Percentiles rank a stretch among this genome's conserved stretches.
These are phyloP conservation scores for Suhomyces guaymorum DNA, from an alignment of 1,139 yeast genomes.

Conservation along the genomic window DNA sequence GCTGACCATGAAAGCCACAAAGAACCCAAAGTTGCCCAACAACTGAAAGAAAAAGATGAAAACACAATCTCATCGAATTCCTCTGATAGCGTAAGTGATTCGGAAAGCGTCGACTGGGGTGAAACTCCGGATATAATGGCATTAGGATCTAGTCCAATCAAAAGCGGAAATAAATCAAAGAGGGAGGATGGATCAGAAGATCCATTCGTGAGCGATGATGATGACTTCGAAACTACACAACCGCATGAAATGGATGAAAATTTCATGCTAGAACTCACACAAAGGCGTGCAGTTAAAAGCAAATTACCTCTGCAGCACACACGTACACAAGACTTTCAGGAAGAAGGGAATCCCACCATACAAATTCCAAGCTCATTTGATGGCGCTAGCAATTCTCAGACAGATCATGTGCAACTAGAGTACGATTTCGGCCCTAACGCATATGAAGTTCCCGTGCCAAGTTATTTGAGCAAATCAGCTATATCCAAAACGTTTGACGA, in stretches of 20 bases:
- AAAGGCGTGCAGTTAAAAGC: slow-evolving; percentile 5
- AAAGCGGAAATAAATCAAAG: no score
- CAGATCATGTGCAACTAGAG: neutral
- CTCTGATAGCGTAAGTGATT: neutral
- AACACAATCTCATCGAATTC: no score
- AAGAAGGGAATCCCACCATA: neutral
- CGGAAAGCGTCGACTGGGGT: slow-evolving; percentile 7
- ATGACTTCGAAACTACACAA: slow-evolving; percentile 15
- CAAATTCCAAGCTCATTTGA: slow-evolving; percentile 19
- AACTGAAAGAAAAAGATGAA: neutral
- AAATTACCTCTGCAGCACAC: neutral
- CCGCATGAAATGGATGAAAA: slow-evolving; percentile 15
- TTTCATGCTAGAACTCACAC: slow-evolving; percentile 14
- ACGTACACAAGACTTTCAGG: neutral
- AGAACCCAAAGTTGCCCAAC: no score
- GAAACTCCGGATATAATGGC: neutral
- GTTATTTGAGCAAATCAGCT: slow-evolving; percentile 19
- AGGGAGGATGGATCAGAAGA: slow-evolving; percentile 5
- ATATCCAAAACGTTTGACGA: slow-evolving; percentile 42
- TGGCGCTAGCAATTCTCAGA: neutral
- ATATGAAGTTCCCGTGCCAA: slow-evolving; percentile 25
- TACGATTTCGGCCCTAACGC: slow-evolving; percentile 9
- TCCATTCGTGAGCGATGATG: slow-evolving; percentile 7
- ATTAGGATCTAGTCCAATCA: no score
- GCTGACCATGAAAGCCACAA: no score